Evolutionary conservation across 2,329 filamentous ascomycete genomes (phyloP), one percentile per base, ranked within the genome.

Genomic region (Aspergillus carbonarius): DNA sequence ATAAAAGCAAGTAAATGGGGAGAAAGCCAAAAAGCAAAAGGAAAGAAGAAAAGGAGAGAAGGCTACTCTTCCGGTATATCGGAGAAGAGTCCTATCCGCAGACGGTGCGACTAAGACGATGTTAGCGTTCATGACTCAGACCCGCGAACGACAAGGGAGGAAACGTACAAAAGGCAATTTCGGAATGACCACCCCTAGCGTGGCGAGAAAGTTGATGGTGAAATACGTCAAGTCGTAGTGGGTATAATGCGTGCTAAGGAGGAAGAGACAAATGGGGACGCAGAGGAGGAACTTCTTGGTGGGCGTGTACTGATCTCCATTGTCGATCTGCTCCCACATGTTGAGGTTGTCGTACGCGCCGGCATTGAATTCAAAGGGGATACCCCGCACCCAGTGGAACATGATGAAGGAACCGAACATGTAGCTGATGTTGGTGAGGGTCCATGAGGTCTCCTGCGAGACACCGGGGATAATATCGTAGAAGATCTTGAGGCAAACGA

Each of bases 271-370:
- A 69, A 99, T 96, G 39, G 95, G 95, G 34, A 98, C 93, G 70
- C 89, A 92, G 68, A 98, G 87, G 60, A 99, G 83, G 72, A 99
- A 99, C 78, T 99, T 99, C 83, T 99, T 99, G 66, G 95, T 91
- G 4, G 95, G 95, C 0, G 95, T 99, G 81, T 98, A 99, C 77
- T 99, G 95, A 69, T 95, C 95, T 48, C 95, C 95, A 71, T 98
- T 96, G 81, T 99, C 95, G 76, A 99, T 99, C 80, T 99, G 95
- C 81, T 99, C 95, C 95, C 95, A 99, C 95, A 99, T 98, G 81
- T 98, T 99, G 72, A 99, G 84, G 77, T 99, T 98, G 83, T 99
- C 95, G 78, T 98, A 99, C 68, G 95, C 95, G 60, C 95, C 95
- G 57, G 91, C 89, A 74, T 99, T 99, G 84, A 99, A 99, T 77